A percentile compares a stretch with the other conserved stretches of the same genome.
Evolutionary conservation across 129 eudicot genomes (phyloP).

Genomic region (Arctium lappa): DNA sequence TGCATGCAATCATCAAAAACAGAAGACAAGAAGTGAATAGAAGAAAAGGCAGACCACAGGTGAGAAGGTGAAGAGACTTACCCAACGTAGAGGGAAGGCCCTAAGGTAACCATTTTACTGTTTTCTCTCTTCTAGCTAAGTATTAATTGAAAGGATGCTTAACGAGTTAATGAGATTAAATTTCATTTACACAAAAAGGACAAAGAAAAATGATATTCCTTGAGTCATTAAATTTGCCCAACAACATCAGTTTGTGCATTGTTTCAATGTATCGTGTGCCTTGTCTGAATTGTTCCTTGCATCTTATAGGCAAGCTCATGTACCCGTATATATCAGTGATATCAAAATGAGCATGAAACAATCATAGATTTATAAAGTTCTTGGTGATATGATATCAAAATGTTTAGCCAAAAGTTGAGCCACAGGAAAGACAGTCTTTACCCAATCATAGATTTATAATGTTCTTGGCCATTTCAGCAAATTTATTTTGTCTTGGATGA

Average conservation of each 20-base stretch:
- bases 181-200: neutral
- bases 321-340: neutral
- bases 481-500: neutral
- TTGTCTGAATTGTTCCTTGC: neutral
- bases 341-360: neutral
- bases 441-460: neutral
- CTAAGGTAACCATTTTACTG: neutral
- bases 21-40: neutral
- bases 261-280: neutral
- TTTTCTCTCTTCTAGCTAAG: neutral
- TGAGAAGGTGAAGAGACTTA: neutral
- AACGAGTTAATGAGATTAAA: neutral
- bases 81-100: neutral
- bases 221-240: neutral
- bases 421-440: neutral
- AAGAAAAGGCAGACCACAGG: neutral
- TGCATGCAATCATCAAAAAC: neutral
- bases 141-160: neutral
- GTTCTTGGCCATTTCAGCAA: neutral
- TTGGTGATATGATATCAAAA: neutral
- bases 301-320: neutral
- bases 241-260: neutral
- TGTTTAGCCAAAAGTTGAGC: neutral
- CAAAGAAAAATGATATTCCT: neutral
- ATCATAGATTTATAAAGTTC: neutral